These are phyloP conservation scores for Telopea speciosissima DNA, from an alignment of 177 flowering plant species.

Conservation along the genomic window DNA sequence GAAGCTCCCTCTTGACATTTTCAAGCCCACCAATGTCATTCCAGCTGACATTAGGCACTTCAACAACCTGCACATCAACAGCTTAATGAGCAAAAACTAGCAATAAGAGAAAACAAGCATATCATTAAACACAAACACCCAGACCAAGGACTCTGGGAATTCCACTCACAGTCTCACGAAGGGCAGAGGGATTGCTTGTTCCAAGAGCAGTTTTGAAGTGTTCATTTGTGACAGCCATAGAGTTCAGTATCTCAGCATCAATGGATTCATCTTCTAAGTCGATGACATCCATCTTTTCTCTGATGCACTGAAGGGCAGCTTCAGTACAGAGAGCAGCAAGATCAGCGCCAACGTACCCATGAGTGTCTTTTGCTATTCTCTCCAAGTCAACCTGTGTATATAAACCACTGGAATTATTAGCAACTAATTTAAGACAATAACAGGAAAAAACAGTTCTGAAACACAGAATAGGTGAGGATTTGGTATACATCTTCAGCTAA, in stretches of 20 bases:
- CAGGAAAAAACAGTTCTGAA: not conserved
- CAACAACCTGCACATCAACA: conserved; percentile 57
- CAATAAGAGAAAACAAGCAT: not conserved
- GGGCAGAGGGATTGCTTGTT: conserved; percentile 83
- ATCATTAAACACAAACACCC: not conserved
- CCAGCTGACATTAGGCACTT: conserved; percentile 88
- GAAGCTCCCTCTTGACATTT: conserved; percentile 87
- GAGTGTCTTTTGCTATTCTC: conserved; percentile 73
- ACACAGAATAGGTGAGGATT: not conserved
- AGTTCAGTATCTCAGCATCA: conserved; percentile 89
- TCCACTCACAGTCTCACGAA: conserved; percentile 71
- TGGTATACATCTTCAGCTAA: conserved; percentile 70
- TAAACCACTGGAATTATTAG: not conserved
- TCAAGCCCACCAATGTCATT: conserved; percentile 90
- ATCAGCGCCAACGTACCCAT: conserved; percentile 94
- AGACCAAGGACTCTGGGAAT: not conserved
- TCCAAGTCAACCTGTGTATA: conserved; percentile 73
- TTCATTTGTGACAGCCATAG: conserved; percentile 86
- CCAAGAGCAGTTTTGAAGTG: conserved; percentile 88
- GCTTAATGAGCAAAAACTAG: not conserved
- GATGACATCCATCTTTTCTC: conserved; percentile 93
- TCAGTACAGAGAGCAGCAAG: conserved; percentile 87
- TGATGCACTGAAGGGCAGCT: conserved; percentile 89
- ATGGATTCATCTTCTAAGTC: conserved; percentile 89
- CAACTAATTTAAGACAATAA: not conserved